phyloP scores from a whole-genome alignment of 208 protist genomes.

The Leishmania turanica region DNA sequence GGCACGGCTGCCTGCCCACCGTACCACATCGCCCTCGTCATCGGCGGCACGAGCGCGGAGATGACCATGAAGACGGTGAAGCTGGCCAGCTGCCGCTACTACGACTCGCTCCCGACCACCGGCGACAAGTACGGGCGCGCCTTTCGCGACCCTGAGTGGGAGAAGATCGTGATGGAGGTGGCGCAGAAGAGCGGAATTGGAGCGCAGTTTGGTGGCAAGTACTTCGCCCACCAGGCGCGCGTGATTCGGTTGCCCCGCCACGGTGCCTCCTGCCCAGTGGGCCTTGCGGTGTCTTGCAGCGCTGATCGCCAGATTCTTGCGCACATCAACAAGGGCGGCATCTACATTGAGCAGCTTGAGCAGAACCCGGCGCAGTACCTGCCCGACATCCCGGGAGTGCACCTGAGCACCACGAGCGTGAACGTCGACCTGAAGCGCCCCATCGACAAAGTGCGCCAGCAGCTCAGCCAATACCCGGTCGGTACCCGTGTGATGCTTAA shows the following conservation, averaged over 20 bases:
- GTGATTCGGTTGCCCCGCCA: conserved; percentile 94
- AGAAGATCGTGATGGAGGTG: conserved; percentile 92
- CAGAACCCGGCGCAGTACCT: conserved; percentile 93
- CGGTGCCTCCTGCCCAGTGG: conserved; percentile 93
- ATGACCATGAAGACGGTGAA: conserved; percentile 98
- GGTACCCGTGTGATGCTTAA: conserved; percentile 92
- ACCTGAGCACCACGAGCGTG: conserved; percentile 57
- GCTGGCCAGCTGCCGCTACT: conserved; percentile 93
- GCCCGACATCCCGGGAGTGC: conserved; percentile 60
- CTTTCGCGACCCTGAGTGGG: conserved; percentile 96
- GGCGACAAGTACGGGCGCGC: conserved; percentile 92
- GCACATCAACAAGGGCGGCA: conserved; percentile 94
- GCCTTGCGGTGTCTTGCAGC: conserved; percentile 96
- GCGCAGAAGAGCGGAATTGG: conserved; percentile 91
- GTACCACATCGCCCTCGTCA: conserved; percentile 97
- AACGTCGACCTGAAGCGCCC: conserved; percentile 90
- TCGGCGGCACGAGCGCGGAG: conserved; percentile 97
- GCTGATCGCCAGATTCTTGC: conserved; percentile 96
- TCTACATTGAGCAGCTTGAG: conserved; percentile 96
- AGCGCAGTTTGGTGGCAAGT: conserved; percentile 97
- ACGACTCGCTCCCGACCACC: conserved; percentile 95
- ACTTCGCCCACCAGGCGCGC: conserved; percentile 97
- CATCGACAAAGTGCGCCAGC: conserved; percentile 85
- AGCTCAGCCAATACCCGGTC: conserved; percentile 87
- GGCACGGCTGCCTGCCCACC: conserved; percentile 98